Conservation (phyloP, 192 early-diverging fungal species). For the Linnemannia exigua region DNA sequence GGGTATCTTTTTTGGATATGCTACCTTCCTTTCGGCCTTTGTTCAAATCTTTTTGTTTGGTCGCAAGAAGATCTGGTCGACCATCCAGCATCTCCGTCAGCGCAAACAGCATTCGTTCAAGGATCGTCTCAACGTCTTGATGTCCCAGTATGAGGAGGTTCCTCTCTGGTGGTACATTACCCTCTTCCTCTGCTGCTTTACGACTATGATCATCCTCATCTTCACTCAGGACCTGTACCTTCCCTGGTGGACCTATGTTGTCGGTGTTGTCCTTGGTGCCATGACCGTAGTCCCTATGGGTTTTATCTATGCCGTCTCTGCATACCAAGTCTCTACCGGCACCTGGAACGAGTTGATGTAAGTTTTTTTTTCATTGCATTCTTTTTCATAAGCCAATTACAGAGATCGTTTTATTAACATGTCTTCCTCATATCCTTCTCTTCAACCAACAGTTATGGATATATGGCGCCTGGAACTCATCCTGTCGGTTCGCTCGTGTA, state of each 20-base stretch:
- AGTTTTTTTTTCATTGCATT: neutral
- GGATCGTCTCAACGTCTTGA: conserved; percentile 57
- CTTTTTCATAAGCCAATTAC: neutral
- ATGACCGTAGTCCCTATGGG: conserved; percentile 61
- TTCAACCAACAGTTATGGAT: conserved; percentile 40
- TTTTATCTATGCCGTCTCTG: conserved; percentile 57
- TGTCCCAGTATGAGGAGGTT: conserved; percentile 52
- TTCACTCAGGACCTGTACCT: conserved; percentile 54
- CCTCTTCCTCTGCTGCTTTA: conserved; percentile 52
- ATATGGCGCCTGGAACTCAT: conserved; percentile 60
- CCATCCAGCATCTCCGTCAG: conserved; percentile 41
- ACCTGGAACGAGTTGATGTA: conserved; percentile 59
- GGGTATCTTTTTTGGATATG: conserved; percentile 60
- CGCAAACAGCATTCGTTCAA: conserved; percentile 40
- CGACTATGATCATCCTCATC: conserved; percentile 54
- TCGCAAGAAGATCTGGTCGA: conserved; percentile 52
- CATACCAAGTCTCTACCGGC: conserved; percentile 59
- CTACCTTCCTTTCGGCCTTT: conserved; percentile 58
- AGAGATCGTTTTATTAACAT: neutral
- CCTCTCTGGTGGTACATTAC: conserved; percentile 56
- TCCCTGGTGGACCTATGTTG: conserved; percentile 58
- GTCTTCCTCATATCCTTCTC: neutral
- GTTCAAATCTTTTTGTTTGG: conserved; percentile 59
- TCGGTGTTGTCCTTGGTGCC: conserved; percentile 53
- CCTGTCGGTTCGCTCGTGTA: conserved; percentile 54